These are phyloP conservation scores for Entoloma clypeatum DNA, from an alignment of 1,284 basidiomycete genomes.

Conservation along the genomic window DNA sequence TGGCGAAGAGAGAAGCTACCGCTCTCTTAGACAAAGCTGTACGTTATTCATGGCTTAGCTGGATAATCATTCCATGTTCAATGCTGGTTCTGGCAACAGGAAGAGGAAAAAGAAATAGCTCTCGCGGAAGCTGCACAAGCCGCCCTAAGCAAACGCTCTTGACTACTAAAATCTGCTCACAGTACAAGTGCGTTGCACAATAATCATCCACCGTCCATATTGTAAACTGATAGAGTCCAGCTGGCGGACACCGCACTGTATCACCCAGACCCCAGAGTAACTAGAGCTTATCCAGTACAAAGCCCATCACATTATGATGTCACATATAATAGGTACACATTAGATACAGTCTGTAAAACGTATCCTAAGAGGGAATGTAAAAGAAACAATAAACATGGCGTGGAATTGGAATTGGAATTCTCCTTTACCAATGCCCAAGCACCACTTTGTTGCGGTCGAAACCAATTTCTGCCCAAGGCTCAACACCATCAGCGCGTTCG, in stretches of 20 bases:
- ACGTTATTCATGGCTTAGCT: too few species aligned
- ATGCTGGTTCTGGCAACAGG: slow-evolving; percentile 16
- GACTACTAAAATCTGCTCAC: not conserved
- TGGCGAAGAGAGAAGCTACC: slow-evolving; percentile 30
- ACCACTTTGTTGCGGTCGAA: slow-evolving; percentile 46
- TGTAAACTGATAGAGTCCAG: too few species aligned
- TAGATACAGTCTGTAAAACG: not conserved
- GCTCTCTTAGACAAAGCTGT: slow-evolving; percentile 29
- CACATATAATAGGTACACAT: too few species aligned
- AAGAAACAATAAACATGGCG: not conserved
- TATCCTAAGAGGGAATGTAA: not conserved
- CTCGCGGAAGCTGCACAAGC: slow-evolving; percentile 31
- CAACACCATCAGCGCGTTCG: slow-evolving; percentile 37
- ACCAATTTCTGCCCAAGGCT: slow-evolving; percentile 59
- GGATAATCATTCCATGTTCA: not conserved
- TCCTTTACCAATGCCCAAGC: slow-evolving; percentile 60
- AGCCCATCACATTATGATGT: too few species aligned
- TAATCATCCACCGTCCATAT: not conserved
- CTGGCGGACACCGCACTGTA: too few species aligned
- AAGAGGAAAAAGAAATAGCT: slow-evolving; percentile 28
- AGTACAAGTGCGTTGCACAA: not conserved
- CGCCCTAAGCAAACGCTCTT: slow-evolving; percentile 17
- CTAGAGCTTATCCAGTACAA: too few species aligned
- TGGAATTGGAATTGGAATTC: not conserved
- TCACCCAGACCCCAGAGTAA: too few species aligned